Base-by-base conservation (phyloP, 116 monocot species). In the Papilionanthe hybrid region DNA sequence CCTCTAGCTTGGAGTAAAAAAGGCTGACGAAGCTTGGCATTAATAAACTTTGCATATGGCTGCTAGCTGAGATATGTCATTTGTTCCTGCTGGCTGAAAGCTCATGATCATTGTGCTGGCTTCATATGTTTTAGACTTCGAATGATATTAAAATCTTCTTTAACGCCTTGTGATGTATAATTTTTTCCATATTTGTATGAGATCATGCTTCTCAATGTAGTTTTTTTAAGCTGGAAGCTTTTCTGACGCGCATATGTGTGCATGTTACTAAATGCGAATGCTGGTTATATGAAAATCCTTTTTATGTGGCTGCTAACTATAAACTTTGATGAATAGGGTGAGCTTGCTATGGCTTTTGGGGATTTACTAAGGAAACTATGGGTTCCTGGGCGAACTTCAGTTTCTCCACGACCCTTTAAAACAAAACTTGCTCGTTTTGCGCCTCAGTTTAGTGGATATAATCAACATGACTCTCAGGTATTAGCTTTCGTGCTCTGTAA, bases 401-500 rank as follows among this genome's bases (percentile, higher is more conserved):
- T 98, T 83, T 92, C 92, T 86, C 98, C 98, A 72, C 85, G 94
- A 49, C 98, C 94, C 83, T 98, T 98, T 84, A 98, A 98, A 87
- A 87, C 91, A 77, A 98, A 93, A 83, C 94, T 98, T 77, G 91
- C 98, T 81, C 92, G 92, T 41, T 98, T 98, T 91, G 98, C 98
- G 48, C 92, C 98, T 69, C 98, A 98, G 47, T 98, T 98, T 79
- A 98, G 98, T 86, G 98, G 98, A 85, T 94, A 94, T 85, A 98
- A 87, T 82, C 98, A 98, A 55, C 98, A 98, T 84, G 98, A 98
- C 75, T 98, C 92, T 74, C 98, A 98, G 91, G 98, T 98, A 76
- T 37, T 72, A 32, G 57, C 37, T 22, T 72, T 76, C 41, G 22
- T 82, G 55, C 30, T 81, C 23, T 10, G 2, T 41, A 43, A 47